Evolutionary conservation across 202 grass and related monocot species (phyloP).

Genomic region (Setaria italica): DNA sequence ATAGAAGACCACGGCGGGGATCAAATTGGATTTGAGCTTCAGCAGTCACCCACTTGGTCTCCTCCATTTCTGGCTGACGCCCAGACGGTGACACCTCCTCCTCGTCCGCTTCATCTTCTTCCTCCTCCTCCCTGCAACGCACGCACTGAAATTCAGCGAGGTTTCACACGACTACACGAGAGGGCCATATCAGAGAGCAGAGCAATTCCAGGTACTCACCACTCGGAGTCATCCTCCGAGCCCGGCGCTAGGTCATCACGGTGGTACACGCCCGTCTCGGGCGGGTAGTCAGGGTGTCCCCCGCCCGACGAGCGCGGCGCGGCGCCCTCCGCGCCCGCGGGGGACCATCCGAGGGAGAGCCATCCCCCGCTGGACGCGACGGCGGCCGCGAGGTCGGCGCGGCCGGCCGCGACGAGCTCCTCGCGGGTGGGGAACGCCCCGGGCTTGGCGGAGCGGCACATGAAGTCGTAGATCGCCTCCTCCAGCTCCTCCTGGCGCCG

Average conservation of each 20-base stretch:
- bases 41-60: conserved; percentile 43
- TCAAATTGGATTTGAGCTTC: background rate
- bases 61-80: conserved; percentile 17
- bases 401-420: conserved; percentile 74
- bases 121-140: conserved; percentile 37
- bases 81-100: conserved; percentile 41
- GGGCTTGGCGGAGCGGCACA: conserved; percentile 74
- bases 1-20: background rate
- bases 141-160: conserved; percentile 23
- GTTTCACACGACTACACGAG: background rate
- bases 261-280: background rate
- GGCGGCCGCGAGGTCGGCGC: conserved; percentile 72
- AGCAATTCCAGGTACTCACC: conserved; percentile 40
- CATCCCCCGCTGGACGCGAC: conserved; percentile 66
- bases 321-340: background rate
- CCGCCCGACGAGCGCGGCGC: background rate
- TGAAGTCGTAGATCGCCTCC: conserved; percentile 93
- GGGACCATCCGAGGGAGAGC: conserved; percentile 82
- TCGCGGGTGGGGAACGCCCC: conserved; percentile 70
- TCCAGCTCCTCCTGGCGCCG: conserved; percentile 55
- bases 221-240: background rate
- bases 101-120: background rate
- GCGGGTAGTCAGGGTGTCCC: conserved; percentile 41
- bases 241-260: conserved; percentile 30
- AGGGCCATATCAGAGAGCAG: background rate